phyloP scores from a whole-genome alignment of 108 stramenopile genomes.

The Fragilariopsis cylindrus region DNA sequence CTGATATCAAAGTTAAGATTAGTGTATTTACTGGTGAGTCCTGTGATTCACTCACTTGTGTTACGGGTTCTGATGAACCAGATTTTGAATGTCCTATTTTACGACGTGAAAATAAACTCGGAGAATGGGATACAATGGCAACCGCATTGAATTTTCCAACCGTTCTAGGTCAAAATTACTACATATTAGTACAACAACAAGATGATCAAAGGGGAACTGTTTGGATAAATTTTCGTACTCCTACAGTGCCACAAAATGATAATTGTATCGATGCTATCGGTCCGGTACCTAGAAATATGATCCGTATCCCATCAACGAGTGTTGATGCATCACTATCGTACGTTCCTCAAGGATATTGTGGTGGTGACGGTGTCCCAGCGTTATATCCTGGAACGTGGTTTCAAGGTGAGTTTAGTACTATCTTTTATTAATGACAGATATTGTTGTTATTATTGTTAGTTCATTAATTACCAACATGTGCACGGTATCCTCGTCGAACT shows the following conservation, averaged over 20 bases:
- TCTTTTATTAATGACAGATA: too few relatives aligned
- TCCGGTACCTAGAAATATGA: conserved; percentile 36
- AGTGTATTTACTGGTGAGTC: conserved; percentile 33
- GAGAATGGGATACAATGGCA: conserved; percentile 28
- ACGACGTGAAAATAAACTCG: neutral
- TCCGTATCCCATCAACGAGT: conserved; percentile 8
- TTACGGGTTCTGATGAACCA: conserved; percentile 8
- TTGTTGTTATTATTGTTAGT: too few relatives aligned
- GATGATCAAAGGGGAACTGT: conserved; percentile 10
- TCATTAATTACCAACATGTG: too few relatives aligned
- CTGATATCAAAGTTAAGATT: conserved; percentile 38
- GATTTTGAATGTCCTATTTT: conserved; percentile 32
- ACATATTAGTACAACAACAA: conserved; percentile 28
- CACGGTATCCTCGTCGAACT: too few relatives aligned
- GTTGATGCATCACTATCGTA: conserved; percentile 17
- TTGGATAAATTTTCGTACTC: conserved; percentile 26
- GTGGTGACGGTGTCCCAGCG: neutral
- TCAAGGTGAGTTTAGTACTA: conserved; percentile 13
- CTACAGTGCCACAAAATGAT: conserved; percentile 32
- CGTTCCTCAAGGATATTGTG: conserved; percentile 24
- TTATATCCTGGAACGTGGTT: conserved; percentile 41
- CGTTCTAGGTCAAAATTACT: conserved; percentile 15
- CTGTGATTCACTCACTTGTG: conserved; percentile 26
- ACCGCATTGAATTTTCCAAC: conserved; percentile 26
- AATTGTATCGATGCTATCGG: conserved; percentile 36